Evolutionary conservation across 306 rosid genomes (phyloP), one percentile per base, ranked within the genome.

Genomic region (Prunus campanulata): DNA sequence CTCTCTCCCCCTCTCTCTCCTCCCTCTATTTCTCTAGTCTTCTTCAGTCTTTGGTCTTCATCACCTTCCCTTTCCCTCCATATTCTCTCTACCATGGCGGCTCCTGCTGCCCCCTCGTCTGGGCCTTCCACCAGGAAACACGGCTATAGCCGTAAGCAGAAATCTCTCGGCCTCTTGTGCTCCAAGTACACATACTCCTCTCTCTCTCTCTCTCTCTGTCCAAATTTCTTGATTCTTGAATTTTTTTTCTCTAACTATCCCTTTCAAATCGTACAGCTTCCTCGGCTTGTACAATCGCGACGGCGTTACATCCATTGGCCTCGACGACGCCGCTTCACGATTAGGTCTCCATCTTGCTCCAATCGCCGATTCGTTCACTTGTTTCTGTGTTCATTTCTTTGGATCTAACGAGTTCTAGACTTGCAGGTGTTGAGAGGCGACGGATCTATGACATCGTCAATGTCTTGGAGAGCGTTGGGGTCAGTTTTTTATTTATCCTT

Each of bases 371-470:
- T 42, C 35, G 11, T 75, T 75, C 39, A 20, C 19, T 5, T 8
- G 3, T 71, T 18, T 25, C 3, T 12, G 47, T 20, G 2, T 8
- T 19, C 22, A 0, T 18, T 51, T 66, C n/a, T 27, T 20, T n/a
- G 65, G 47, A 19, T 54, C 46, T 71, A 25, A 48, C 24, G 50
- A 11, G 18, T 66, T 71, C 24, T 11, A 1, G 46, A 49, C 74
- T 47, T 54, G 30, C 80, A 91, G 98, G 97, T 11, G 99, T 95
- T 0, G 97, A 95, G 77, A 87, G 99, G 75, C 83, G 99, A 62
- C 88, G 99, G 88, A 95, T 95, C 81, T 95, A 95, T 12, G 99
- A 95, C 52, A 95, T 92, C 6, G 99, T 95, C 50, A 95, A 95
- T 30, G 97, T 95, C 11, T 61, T 92, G 52, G 99, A 95, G 78